Evolutionary conservation across 2,329 filamentous ascomycete species (phyloP), one percentile per base, ranked within the genome.

Genomic region (Aspergillus puulaauensis): DNA sequence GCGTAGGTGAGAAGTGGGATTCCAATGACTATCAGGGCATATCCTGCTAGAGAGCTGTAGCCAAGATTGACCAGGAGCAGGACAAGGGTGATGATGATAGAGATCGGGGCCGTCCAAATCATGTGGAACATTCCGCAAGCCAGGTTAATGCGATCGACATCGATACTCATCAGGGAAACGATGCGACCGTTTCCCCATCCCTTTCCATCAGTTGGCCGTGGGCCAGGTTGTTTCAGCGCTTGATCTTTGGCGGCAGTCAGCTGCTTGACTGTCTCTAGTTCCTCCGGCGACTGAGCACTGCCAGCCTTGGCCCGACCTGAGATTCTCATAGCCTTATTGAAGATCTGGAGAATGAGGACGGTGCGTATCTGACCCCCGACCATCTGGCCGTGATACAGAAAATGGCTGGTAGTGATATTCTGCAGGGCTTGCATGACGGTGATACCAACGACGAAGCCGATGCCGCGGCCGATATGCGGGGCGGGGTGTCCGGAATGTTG

Each of bases 111-210:
- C 1, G 90, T 91, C 95, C 95, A 99, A 21, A 90, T 80, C 78
- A 97, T 84, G 73, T 99, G 95, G 75, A 97, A 93, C 73, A 97
- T 83, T 43, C 90, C 91, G 40, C 85, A 91, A 1, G 92, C 92
- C 70, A 92, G 89, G 67, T 98, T 93, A 59, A 99, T 82, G 64
- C 93, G 91, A 74, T 96, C 96, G 0, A 93, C 96, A 71, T 98
- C 93, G 45, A 95, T 91, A 60, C 91, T 93, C 93, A 98, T 97
- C 65, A 98, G 72, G 65, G 96, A 96, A 70, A 95, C 86, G 52
- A 98, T 91, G 61, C 91, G 86, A 21, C 95, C 95, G 68, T 97
- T 98, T 57, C 88, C 88, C 93, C 93, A 98, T 23, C 93, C 95
- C 21, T 85, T 80, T 3, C 89, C 90, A 66, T 95, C 90, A 4